Conservation (phyloP, 352 stramenopile species). For the Halophytophthora polymorphica region DNA sequence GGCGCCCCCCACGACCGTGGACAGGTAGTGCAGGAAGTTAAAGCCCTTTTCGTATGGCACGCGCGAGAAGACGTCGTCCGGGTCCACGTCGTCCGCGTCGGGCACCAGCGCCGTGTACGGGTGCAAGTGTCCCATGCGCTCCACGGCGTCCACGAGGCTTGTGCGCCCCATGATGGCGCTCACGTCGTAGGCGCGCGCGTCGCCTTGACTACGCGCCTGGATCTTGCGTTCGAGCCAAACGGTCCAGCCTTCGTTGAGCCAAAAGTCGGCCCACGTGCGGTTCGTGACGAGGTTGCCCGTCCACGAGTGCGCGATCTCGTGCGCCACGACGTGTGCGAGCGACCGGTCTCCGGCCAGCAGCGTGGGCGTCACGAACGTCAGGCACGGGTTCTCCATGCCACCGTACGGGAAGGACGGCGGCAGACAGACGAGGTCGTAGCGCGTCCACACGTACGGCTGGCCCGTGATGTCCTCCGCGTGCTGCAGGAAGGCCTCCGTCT, state of each 20-base stretch:
- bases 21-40: slow-evolving; percentile 81
- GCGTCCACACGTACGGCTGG: slow-evolving; percentile 92
- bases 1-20: slow-evolving; percentile 37
- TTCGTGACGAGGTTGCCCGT: slow-evolving; percentile 98
- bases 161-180: slow-evolving; percentile 50
- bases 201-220: slow-evolving; percentile 62
- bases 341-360: slow-evolving; percentile 93
- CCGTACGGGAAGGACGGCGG: slow-evolving; percentile 92
- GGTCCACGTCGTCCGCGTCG: slow-evolving; percentile 87
- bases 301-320: slow-evolving; percentile 97
- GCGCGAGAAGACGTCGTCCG: slow-evolving; percentile 94
- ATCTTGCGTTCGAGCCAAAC: slow-evolving; percentile 98
- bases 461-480: slow-evolving; percentile 91
- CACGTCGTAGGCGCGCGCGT: slow-evolving; percentile 48
- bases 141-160: slow-evolving; percentile 38
- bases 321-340: slow-evolving; percentile 95
- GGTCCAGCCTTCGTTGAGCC: slow-evolving; percentile 99
- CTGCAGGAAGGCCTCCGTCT: slow-evolving; percentile 93
- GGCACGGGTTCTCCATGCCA: slow-evolving; percentile 79
- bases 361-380: slow-evolving; percentile 97
- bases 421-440: slow-evolving; percentile 98
- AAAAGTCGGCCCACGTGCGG: slow-evolving; percentile 95
- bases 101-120: slow-evolving; percentile 90
- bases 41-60: slow-evolving; percentile 96
- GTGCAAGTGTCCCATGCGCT: slow-evolving; percentile 54